Percentiles rank a stretch among this genome's conserved stretches.
phyloP scores from a whole-genome alignment of 2,329 filamentous ascomycete genomes.

The Fusarium bactridioides region DNA sequence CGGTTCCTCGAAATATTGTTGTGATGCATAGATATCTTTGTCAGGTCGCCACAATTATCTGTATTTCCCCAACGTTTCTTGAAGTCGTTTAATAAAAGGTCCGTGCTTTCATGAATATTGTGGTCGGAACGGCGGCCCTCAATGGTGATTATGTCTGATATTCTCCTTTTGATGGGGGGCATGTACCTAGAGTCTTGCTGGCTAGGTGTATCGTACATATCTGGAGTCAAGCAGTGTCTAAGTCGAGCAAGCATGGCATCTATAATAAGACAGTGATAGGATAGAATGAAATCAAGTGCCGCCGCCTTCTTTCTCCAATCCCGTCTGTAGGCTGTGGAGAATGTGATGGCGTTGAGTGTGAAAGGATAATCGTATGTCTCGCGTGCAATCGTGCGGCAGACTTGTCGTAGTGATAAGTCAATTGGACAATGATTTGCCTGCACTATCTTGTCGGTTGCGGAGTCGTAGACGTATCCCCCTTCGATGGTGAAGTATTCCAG shows the following conservation, averaged over 20 bases:
- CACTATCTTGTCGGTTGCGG: neutral
- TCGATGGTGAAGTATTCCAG: neutral
- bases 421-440: neutral
- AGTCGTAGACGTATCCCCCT: slow-evolving; percentile 7
- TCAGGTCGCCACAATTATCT: too few species aligned
- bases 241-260: fast-evolving
- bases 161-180: too few species aligned
- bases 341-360: neutral
- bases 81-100: neutral
- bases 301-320: neutral
- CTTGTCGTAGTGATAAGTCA: neutral
- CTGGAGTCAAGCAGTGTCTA: neutral
- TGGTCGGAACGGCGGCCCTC: too few species aligned
- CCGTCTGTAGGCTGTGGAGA: neutral
- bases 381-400: neutral
- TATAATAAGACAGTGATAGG: neutral
- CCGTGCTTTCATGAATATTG: too few species aligned
- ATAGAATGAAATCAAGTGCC: fast-evolving
- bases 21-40: too few species aligned
- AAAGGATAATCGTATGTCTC: neutral
- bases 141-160: too few species aligned
- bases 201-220: neutral
- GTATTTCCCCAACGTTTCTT: neutral
- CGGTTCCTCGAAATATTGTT: too few species aligned
- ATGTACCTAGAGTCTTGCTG: neutral